Percentiles rank a stretch among this genome's conserved stretches.
These are phyloP conservation scores for Chlamydomonas eustigma DNA, from an alignment of 139 green algal species.

Conservation along the genomic window DNA sequence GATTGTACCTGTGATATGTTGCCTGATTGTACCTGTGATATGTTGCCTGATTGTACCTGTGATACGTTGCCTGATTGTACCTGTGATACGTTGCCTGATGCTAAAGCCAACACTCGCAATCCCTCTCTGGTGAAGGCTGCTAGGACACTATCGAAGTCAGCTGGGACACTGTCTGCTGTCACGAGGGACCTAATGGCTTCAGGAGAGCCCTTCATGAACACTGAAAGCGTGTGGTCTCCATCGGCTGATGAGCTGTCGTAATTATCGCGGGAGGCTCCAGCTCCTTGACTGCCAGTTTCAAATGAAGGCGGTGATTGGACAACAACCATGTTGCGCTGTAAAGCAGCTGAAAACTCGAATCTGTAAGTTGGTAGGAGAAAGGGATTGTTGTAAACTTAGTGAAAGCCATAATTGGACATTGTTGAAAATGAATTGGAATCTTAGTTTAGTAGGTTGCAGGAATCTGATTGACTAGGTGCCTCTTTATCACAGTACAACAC, in stretches of 20 bases:
- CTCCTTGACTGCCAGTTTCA: neutral
- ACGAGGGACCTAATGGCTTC: constrained; percentile 52
- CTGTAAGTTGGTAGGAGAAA: no score
- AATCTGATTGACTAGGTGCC: no score
- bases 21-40: neutral
- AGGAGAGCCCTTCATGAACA: constrained; percentile 44
- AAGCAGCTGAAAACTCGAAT: constrained; percentile 61
- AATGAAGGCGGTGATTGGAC: constrained; percentile 31
- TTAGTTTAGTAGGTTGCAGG: no score
- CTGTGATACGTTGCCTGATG: constrained; percentile 16
- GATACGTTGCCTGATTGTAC: constrained; percentile 9
- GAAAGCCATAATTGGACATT: no score
- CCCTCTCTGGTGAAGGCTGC: constrained; percentile 53
- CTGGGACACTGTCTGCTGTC: constrained; percentile 32
- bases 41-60: constrained; percentile 8
- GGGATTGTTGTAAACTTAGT: no score
- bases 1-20: no score
- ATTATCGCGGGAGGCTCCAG: no score
- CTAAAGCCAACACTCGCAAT: constrained; percentile 51
- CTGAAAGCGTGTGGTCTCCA: no score
- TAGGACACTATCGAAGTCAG: constrained; percentile 57
- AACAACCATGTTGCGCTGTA: constrained; percentile 62
- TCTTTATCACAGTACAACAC: neutral
- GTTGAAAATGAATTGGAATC: no score
- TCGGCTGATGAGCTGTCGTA: no score